Base-by-base conservation (phyloP, 768 basidiomycete species). In the Boletus huronensis region DNA sequence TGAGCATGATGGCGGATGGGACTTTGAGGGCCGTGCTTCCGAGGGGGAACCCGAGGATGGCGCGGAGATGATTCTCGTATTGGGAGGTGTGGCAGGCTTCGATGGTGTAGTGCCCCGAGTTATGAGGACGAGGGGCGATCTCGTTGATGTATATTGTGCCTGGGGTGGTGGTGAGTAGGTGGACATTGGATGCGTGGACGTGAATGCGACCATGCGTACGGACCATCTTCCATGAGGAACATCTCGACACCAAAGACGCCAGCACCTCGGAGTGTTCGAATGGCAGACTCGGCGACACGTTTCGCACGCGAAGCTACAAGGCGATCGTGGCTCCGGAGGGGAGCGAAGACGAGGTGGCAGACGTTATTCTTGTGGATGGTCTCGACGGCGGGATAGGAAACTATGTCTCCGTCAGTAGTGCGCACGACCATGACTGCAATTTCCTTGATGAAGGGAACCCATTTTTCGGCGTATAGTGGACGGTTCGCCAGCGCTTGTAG, bases 241-340 rank as follows among this genome's bases (percentile, higher is more conserved):
- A 98, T 93, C 71, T 99, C 97, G 1, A 99, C 95, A 1, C 95
- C 97, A 73, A 97, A 98, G 25, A 98, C 82, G 11, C 97, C 97
- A 9, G 94, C 95, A 3, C 95, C 96, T 17, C 82, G 72, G 35
- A 98, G 80, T 7, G 85, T 83, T 55, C 74, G 80, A 23, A 98
- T 80, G 0, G 95, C 93, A 34, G 77, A 74, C 71, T 95, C 91
- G 0, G 96, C 97, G 31, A 95, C 73, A 5, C 66, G 64, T 54
- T 83, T 82, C 16, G 93, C 95, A 43, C 82, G 76, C 8, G 69
- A 69, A 23, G 79, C 72, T 3, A 95, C 73, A 6, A 74, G 68
- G 2, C 80, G 70, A 62, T 89, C 81, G 5, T 67, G 70, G 55
- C 74, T 81, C 17, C 94, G 79, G 26, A 98, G 71, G 1, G 97